Evolutionary conservation across 352 stramenopile genomes (phyloP).

Genomic region (Phytophthora rubi): DNA sequence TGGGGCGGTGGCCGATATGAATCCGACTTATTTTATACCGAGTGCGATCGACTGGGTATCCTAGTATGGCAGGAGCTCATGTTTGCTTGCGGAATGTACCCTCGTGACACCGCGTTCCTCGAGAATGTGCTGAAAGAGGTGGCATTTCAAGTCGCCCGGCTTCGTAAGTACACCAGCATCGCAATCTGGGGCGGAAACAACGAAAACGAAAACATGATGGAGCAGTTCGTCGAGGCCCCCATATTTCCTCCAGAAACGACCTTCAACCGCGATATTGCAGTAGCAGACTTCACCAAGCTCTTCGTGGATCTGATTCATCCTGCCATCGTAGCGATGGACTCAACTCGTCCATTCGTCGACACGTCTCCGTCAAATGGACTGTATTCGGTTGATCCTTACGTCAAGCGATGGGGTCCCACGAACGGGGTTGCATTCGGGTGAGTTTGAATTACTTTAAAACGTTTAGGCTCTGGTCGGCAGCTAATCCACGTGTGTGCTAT

Average conservation of each 20-base stretch:
- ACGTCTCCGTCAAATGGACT: conserved; percentile 88
- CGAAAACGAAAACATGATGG: conserved; percentile 91
- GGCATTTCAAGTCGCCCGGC: conserved; percentile 57
- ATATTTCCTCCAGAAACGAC: conserved; percentile 55
- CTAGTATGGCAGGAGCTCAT: conserved; percentile 92
- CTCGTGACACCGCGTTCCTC: conserved; percentile 71
- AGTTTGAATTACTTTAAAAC: conserved; percentile 16
- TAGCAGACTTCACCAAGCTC: conserved; percentile 80
- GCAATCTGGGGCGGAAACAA: conserved; percentile 92
- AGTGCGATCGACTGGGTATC: conserved; percentile 84
- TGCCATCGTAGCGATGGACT: conserved; percentile 55
- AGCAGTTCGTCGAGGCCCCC: conserved; percentile 63
- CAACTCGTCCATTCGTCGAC: conserved; percentile 78
- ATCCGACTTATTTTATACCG: conserved; percentile 79
- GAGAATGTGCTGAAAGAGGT: conserved; percentile 65
- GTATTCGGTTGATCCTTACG: conserved; percentile 74
- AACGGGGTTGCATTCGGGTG: conserved; percentile 68
- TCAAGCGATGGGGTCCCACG: conserved; percentile 81
- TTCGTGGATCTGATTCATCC: conserved; percentile 81
- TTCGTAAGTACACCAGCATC: conserved; percentile 85
- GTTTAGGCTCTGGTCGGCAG: neutral
- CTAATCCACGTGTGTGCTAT: neutral
- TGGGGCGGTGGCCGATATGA: conserved; percentile 91
- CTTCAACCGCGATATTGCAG: conserved; percentile 83
- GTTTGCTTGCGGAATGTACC: conserved; percentile 91